phyloP scores from a whole-genome alignment of 768 basidiomycete genomes.

The Boletus tomentosulus region DNA sequence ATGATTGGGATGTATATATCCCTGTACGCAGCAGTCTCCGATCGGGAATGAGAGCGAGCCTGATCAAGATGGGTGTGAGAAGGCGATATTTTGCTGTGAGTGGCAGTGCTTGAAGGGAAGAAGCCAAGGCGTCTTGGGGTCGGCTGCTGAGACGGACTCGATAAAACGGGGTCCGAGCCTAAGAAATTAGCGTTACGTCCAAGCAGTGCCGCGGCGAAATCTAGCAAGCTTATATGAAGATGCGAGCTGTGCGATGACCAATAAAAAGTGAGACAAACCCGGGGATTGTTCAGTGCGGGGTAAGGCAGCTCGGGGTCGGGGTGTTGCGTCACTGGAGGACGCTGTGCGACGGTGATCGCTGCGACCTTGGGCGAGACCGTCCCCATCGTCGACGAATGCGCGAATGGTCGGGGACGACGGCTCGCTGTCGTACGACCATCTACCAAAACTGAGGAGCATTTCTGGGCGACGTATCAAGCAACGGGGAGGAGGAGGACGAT shows the following conservation, averaged over 20 bases:
- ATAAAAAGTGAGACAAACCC: slow-evolving; percentile 17
- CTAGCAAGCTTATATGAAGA: slow-evolving; percentile 12
- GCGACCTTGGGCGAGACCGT: slow-evolving; percentile 8
- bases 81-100: slow-evolving; percentile 30
- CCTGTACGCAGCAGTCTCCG: slow-evolving; percentile 29
- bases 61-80: slow-evolving; percentile 28
- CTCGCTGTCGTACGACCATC: slow-evolving; percentile 22
- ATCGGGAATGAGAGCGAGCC: slow-evolving; percentile 37
- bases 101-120: slow-evolving; percentile 37
- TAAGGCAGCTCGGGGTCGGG: slow-evolving; percentile 39
- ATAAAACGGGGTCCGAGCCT: slow-evolving; percentile 11
- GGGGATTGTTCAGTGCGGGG: slow-evolving; percentile 14
- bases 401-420: slow-evolving; percentile 12
- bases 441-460: slow-evolving; percentile 23
- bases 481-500: background rate
- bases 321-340: slow-evolving; percentile 49
- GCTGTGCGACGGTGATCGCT: slow-evolving; percentile 27
- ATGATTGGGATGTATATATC: slow-evolving; percentile 16
- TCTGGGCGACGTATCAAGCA: slow-evolving; percentile 2
- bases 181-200: slow-evolving; percentile 8
- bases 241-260: background rate
- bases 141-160: slow-evolving; percentile 14
- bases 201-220: slow-evolving; percentile 5
- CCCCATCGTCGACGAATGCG: slow-evolving; percentile 7
- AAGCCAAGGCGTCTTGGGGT: slow-evolving; percentile 30